Percentiles rank a stretch among this genome's conserved stretches.
These are phyloP conservation scores for Backusella liffmaniae DNA, from an alignment of 192 early-diverging fungal genomes.

Conservation along the genomic window DNA sequence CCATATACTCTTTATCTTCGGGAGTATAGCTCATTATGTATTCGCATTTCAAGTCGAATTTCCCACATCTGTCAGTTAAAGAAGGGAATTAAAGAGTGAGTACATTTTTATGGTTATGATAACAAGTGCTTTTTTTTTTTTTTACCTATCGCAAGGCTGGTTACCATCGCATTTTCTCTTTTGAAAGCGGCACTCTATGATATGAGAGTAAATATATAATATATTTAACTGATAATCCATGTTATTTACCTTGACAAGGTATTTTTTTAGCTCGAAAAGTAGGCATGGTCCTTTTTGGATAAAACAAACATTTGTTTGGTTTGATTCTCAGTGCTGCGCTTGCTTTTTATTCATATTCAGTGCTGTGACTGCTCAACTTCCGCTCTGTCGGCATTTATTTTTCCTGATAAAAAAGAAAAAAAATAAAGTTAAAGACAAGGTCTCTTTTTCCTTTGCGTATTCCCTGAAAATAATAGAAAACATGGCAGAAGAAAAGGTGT, in stretches of 20 bases:
- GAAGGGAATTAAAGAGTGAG: neutral
- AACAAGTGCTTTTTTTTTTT: neutral
- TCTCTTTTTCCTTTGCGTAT: neutral
- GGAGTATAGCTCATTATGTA: neutral
- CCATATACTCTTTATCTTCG: neutral
- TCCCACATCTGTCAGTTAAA: neutral
- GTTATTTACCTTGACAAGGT: neutral
- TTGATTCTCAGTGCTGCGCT: neutral
- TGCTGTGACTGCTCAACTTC: neutral
- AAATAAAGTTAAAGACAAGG: neutral
- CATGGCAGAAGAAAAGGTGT: conserved; percentile 14
- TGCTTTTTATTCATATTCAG: neutral
- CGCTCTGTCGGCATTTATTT: neutral
- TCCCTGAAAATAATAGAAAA: neutral
- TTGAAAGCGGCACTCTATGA: conserved; percentile 12
- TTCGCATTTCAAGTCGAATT: neutral
- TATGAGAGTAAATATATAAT: neutral
- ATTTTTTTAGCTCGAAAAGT: conserved; percentile 4
- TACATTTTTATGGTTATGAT: neutral
- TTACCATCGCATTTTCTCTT: conserved; percentile 4
- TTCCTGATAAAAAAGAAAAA: neutral
- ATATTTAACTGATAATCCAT: too few species aligned
- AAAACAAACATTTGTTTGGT: neutral
- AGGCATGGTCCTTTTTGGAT: neutral
- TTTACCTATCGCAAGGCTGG: conserved; percentile 11